These are phyloP conservation scores for Cytidiella melzeri DNA, from an alignment of 768 basidiomycete genomes.

Conservation along the genomic window DNA sequence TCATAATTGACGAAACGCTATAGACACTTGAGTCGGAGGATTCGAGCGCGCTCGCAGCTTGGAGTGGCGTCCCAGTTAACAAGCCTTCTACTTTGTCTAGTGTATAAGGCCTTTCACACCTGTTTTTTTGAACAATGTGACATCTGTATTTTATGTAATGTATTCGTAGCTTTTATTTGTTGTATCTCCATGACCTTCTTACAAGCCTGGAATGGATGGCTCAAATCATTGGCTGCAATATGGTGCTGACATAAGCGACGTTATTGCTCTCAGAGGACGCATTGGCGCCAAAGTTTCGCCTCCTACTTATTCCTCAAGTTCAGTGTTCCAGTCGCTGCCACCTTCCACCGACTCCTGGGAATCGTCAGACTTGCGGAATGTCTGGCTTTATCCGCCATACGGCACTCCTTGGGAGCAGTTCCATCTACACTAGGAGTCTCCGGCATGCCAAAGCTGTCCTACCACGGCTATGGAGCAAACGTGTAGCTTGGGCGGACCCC, in stretches of 20 bases:
- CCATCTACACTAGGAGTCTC: conserved; percentile 45
- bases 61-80: conserved; percentile 27
- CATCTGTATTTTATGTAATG: conserved; percentile 8
- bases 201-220: too few species aligned
- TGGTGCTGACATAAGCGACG: too few species aligned
- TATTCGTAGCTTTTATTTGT: conserved; percentile 3
- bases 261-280: too few species aligned
- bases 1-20: conserved; percentile 7
- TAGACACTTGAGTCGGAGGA: conserved; percentile 83
- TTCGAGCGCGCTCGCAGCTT: conserved; percentile 46
- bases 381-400: not conserved
- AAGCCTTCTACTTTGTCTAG: not conserved
- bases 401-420: not conserved
- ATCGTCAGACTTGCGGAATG: conserved; percentile 51
- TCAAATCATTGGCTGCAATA: too few species aligned
- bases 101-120: not conserved
- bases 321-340: conserved; percentile 79
- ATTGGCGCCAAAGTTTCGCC: too few species aligned
- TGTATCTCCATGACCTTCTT: too few species aligned
- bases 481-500: conserved; percentile 36
- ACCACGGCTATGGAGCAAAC: conserved; percentile 48
- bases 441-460: conserved; percentile 54
- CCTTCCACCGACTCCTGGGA: conserved; percentile 87
- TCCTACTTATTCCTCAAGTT: too few species aligned
- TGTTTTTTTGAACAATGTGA: not conserved